Evolutionary conservation across 2,329 filamentous ascomycete genomes (phyloP).

Genomic region (Aspergillus melleus): DNA sequence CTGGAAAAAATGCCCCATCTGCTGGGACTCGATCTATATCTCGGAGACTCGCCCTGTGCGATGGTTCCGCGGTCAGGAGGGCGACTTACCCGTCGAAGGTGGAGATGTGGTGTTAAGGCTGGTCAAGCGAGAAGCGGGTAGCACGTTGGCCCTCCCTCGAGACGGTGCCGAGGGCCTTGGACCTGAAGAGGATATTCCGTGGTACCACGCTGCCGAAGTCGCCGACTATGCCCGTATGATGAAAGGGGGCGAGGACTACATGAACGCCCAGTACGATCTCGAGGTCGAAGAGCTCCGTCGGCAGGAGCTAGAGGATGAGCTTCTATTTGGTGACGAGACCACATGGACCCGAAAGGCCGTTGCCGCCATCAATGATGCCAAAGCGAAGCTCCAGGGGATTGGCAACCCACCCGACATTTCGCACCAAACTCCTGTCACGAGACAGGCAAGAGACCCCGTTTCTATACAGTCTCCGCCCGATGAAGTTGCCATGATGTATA

Average conservation of each 20-base stretch:
- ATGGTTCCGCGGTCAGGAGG: slow-evolving; percentile 89
- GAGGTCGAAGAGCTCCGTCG: slow-evolving; percentile 73
- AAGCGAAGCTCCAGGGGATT: slow-evolving; percentile 70
- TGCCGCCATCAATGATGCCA: slow-evolving; percentile 68
- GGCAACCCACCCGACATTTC: slow-evolving; percentile 61
- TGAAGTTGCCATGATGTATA: slow-evolving; percentile 54
- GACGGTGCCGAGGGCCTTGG: slow-evolving; percentile 73
- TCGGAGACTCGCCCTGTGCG: slow-evolving; percentile 85
- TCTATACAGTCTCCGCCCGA: slow-evolving; percentile 49
- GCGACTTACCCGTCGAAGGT: slow-evolving; percentile 74
- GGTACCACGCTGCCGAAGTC: slow-evolving; percentile 92
- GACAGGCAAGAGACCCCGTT: slow-evolving; percentile 50
- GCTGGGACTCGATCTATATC: slow-evolving; percentile 90
- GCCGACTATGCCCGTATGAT: slow-evolving; percentile 94
- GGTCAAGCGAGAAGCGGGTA: slow-evolving; percentile 76
- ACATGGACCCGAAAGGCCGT: slow-evolving; percentile 90
- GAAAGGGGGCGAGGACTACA: slow-evolving; percentile 89
- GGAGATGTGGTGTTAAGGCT: slow-evolving; percentile 87
- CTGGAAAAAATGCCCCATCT: slow-evolving; percentile 96
- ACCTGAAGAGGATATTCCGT: slow-evolving; percentile 77
- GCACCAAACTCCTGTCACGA: slow-evolving; percentile 52
- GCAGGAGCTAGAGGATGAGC: slow-evolving; percentile 85
- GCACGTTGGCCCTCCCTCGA: slow-evolving; percentile 81
- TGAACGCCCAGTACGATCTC: slow-evolving; percentile 74
- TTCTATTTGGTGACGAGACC: slow-evolving; percentile 88